These are phyloP conservation scores for Leishmania gerbilli DNA, from an alignment of 208 protist genomes.

Conservation along the genomic window DNA sequence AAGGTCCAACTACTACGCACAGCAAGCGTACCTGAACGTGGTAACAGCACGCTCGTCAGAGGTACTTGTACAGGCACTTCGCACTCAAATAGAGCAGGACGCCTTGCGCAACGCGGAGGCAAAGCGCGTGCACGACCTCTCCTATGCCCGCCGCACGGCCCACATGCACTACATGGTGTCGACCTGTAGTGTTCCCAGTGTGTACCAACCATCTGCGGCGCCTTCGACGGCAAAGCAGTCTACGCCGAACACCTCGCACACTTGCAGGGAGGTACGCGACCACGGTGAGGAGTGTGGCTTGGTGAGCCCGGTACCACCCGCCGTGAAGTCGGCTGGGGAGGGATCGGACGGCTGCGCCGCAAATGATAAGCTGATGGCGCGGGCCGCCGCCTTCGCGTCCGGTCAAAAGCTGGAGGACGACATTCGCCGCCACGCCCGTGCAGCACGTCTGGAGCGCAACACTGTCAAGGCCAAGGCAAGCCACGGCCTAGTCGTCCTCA, in stretches of 20 bases:
- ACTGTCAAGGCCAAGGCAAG: not conserved
- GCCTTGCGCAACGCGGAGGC: constrained; percentile 15
- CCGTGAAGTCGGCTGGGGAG: not conserved
- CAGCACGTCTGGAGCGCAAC: constrained; percentile 12
- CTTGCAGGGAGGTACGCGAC: not conserved
- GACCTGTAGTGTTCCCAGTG: constrained; percentile 47
- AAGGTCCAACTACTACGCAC: constrained; percentile 65
- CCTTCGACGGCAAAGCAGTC: constrained; percentile 3
- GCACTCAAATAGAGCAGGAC: constrained; percentile 32
- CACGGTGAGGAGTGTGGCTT: not conserved
- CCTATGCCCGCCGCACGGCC: constrained; percentile 43
- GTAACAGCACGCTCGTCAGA: constrained; percentile 42
- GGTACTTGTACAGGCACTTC: constrained; percentile 27
- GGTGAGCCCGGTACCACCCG: not conserved
- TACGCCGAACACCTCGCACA: not conserved
- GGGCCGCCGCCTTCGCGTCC: constrained; percentile 11
- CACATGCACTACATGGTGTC: constrained; percentile 59
- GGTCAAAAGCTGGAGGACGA: constrained; percentile 49
- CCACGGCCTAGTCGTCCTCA: not conserved
- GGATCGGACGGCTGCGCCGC: not conserved
- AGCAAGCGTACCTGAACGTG: constrained; percentile 48
- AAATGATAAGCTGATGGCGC: not conserved
- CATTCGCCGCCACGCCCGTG: constrained; percentile 37
- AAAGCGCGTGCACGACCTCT: constrained; percentile 4
- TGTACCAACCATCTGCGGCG: constrained; percentile 37